Evolutionary conservation across 2,329 filamentous ascomycete species (phyloP).

Genomic region (Epichloe coenophiala): DNA sequence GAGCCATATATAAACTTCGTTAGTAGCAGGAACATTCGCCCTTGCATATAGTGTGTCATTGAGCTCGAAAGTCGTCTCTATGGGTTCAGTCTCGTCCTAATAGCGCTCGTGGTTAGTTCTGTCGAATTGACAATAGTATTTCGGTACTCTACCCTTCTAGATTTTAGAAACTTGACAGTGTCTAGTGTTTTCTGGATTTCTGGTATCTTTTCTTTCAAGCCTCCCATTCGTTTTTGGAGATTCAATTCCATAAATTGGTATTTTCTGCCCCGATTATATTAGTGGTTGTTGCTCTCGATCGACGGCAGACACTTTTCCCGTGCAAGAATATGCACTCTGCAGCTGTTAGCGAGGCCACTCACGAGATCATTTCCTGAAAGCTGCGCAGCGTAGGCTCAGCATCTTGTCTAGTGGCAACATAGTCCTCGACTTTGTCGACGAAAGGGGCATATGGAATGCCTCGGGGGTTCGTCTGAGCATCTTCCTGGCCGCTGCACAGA

Average conservation of each 20-base stretch:
- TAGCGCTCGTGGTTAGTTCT: constrained; percentile 1
- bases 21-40: constrained; percentile 65
- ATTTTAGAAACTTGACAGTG: constrained; percentile 73
- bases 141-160: constrained; percentile 45
- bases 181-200: constrained; percentile 95
- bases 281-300: neutral
- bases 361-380: constrained; percentile 93
- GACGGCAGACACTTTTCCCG: neutral
- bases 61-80: constrained; percentile 89
- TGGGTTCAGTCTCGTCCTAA: constrained; percentile 46
- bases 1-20: constrained; percentile 96
- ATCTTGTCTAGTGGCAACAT: constrained; percentile 63
- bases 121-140: neutral
- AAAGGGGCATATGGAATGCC: constrained; percentile 77
- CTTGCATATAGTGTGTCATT: constrained; percentile 93
- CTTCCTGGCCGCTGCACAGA: constrained; percentile 25
- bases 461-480: constrained; percentile 53
- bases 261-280: constrained; percentile 46
- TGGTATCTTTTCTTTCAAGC: constrained; percentile 86
- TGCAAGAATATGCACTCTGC: neutral
- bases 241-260: constrained; percentile 99
- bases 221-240: constrained; percentile 66
- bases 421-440: constrained; percentile 80
- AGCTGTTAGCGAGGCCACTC: constrained; percentile 20
- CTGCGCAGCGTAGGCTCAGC: constrained; percentile 69